Base-by-base conservation (phyloP, 441 rosid genomes). In the Geranium incanum region DNA sequence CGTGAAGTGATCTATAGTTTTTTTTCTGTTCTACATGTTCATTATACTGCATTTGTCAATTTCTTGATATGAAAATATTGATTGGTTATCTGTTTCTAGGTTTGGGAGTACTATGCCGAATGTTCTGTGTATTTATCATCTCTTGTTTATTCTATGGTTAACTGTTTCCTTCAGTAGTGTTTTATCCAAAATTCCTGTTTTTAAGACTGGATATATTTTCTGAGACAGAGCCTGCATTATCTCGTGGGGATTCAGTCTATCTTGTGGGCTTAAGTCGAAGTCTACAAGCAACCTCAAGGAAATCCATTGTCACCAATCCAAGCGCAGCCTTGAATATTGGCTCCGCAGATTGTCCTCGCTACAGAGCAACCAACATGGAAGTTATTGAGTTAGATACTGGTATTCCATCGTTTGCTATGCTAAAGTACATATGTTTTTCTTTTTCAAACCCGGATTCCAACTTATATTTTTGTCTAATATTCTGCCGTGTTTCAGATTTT, bases 311-410 rank as follows among this genome's bases (percentile, higher is more conserved):
- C 16, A 95, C 98, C 67, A 90, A 95, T 73, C 89, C 98, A 13
- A 87, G 88, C 81, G 95, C 95, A 43, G 88, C 99, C 36, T 78
- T 95, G 72, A 87, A 83, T 82, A 86, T 88, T 73, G 83, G 86
- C 71, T 90, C 90, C 60, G 93, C 93, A 72, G 97, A 92, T 76
- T 85, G 84, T 84, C 96, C 97, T 55, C 86, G 95, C 71, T 90
- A 92, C 75, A 87, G 95, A 81, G 98, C 99, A 75, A 89, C 87
- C 72, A 95, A 92, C 82, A 95, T 88, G 91, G 98, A 95, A 86
- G 95, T 92, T 39, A 88, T 95, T 80, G 99, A 95, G 84, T 87
- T 95, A 72, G 97, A 92, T 82, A 89, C 97, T 16, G 98, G 99
- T 91, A 82, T 65, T 48, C 78, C 21, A 36, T 74, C 1, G 45